Conservation (phyloP, 2,329 filamentous ascomycete species). For the Fusarium sarcochroum region DNA sequence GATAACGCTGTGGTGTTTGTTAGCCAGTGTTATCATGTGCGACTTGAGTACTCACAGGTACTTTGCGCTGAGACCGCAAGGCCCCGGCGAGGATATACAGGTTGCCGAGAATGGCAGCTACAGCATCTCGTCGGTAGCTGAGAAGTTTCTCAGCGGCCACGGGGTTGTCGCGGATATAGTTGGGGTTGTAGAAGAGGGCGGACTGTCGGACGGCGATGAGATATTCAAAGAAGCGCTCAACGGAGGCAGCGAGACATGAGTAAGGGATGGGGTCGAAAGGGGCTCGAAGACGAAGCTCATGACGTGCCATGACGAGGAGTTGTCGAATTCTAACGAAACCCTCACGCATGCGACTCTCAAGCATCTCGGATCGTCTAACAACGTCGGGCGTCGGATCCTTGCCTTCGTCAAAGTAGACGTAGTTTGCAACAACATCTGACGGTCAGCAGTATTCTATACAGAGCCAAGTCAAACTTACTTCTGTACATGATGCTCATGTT, state of each 20-base stretch:
- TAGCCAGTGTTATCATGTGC: neutral
- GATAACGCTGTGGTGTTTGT: constrained; percentile 59
- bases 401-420: constrained; percentile 71
- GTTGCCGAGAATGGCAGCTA: constrained; percentile 70
- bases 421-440: constrained; percentile 65
- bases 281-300: constrained; percentile 70
- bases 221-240: constrained; percentile 72
- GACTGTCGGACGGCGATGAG: constrained; percentile 71
- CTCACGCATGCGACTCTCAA: constrained; percentile 72
- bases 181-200: constrained; percentile 69
- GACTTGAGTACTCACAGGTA: constrained; percentile 58
- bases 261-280: constrained; percentile 71
- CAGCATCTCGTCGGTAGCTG: constrained; percentile 67
- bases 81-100: constrained; percentile 71
- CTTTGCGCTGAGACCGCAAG: constrained; percentile 63
- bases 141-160: constrained; percentile 65
- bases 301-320: constrained; percentile 68
- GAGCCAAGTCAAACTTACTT: constrained; percentile 51
- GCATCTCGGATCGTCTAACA: constrained; percentile 67
- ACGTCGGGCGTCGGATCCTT: constrained; percentile 66
- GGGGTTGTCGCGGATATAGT: constrained; percentile 64
- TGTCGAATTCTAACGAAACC: constrained; percentile 71
- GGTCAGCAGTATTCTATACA: constrained; percentile 1
- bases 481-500: constrained; percentile 71
- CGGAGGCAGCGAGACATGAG: constrained; percentile 67